Base-by-base conservation (phyloP, 2,329 filamentous ascomycete species). In the Dothidotthia symphoricarpi region DNA sequence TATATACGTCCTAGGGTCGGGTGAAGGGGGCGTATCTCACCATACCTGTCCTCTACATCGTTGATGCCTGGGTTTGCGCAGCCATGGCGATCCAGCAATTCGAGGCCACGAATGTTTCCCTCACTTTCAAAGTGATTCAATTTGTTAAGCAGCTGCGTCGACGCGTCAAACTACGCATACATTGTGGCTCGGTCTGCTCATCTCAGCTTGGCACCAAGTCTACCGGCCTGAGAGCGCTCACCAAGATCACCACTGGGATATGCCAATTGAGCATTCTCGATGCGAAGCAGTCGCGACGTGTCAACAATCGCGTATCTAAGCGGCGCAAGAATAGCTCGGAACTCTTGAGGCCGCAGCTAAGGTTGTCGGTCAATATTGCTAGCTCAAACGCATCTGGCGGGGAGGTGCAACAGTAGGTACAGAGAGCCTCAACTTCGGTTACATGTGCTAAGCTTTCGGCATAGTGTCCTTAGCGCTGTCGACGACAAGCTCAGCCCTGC, bases 81-180 rank as follows among this genome's bases (percentile, higher is more conserved):
- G 51, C 51, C 16, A 66, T 66, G 63, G 57, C 60, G 43, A 55
- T 56, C 42, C 41, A 49, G 36, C 54, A 45, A 31, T 48, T 49
- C 43, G 51, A 54, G 42, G 53, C 54, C 35, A 42, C 56, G 17
- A 60, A 53, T 42, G 51, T 69, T 36, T 53, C 61, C 51, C 55
- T 68, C 37, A 63, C 64, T 17, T 61, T 64, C 47, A 61, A 61
- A 45, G 57, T 68, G 37, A 51, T 69, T 35, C 59, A 64, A 49
- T 57, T 68, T 47, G 57, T 69, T 49, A 58, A 62, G 34, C 56
- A 61, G 38, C 63, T 70, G 36, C 61, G 64, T 36, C 63, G 59
- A 43, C 62, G 64, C 37, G 55, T 65, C 29, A 58, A 60, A 54
- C 59, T 54, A 51, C 66, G 59, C 36, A 36, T 46, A 31, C 47